A percentile compares a stretch with the other conserved stretches of the same genome.
phyloP scores from a whole-genome alignment of 441 rosid genomes.

The Pelargonium australe region DNA sequence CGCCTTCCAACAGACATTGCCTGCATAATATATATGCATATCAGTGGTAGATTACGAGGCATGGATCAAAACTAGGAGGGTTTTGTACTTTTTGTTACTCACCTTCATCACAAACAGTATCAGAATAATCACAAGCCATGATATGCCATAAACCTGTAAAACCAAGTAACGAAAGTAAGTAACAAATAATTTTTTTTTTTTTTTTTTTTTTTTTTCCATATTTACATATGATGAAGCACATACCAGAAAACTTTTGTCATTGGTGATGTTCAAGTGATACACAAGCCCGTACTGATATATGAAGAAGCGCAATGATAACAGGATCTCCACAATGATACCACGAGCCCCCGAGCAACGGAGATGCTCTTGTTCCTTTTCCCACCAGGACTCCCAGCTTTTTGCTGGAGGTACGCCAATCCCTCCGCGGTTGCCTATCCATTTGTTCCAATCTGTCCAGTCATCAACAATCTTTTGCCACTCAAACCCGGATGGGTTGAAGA shows the following conservation, averaged over 20 bases:
- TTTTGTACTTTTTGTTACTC: slow-evolving; percentile 1
- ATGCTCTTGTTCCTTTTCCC: slow-evolving; percentile 31
- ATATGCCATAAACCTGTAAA: slow-evolving; percentile 66
- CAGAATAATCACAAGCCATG: slow-evolving; percentile 90
- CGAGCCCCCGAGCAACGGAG: slow-evolving; percentile 56
- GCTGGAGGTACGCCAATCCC: slow-evolving; percentile 25
- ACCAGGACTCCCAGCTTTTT: slow-evolving; percentile 32
- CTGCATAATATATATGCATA: slow-evolving; percentile 30
- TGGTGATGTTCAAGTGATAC: slow-evolving; percentile 58
- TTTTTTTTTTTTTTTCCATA: background rate
- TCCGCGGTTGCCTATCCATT: slow-evolving; percentile 23
- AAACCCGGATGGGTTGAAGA: slow-evolving; percentile 96
- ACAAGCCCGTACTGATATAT: slow-evolving; percentile 84
- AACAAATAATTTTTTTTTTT: background rate
- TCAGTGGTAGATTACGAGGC: slow-evolving; percentile 8
- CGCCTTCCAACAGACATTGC: slow-evolving; percentile 93
- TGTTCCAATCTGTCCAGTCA: slow-evolving; percentile 27
- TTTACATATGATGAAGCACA: slow-evolving; percentile 45
- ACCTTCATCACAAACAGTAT: slow-evolving; percentile 77
- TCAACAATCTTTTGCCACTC: slow-evolving; percentile 42
- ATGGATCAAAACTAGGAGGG: background rate
- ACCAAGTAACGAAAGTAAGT: slow-evolving; percentile 20
- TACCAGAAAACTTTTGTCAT: slow-evolving; percentile 27
- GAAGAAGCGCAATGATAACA: slow-evolving; percentile 65
- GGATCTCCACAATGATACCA: slow-evolving; percentile 65